These are phyloP conservation scores for Rhododendron kiyosumense DNA, from an alignment of 148 eudicot species.

Conservation along the genomic window DNA sequence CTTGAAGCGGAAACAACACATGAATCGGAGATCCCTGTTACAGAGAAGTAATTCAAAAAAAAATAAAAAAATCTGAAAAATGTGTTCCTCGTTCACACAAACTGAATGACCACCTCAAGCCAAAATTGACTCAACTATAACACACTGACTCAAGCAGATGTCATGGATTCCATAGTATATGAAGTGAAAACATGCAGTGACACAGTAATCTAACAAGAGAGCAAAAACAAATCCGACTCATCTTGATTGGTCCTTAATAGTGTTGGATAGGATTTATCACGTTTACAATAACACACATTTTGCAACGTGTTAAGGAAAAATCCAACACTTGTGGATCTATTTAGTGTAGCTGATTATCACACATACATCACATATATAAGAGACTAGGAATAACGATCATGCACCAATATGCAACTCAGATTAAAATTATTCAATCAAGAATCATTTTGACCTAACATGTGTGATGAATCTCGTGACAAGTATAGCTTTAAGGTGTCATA, in stretches of 20 bases:
- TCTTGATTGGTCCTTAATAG: background rate
- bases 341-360: background rate
- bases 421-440: background rate
- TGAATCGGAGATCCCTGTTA: constrained; percentile 68
- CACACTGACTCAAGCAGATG: background rate
- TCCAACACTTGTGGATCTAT: background rate
- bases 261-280: background rate
- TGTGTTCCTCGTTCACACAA: background rate
- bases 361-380: background rate
- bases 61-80: no score
- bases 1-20: constrained; percentile 95
- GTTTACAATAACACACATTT: background rate
- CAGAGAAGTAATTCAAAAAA: background rate
- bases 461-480: background rate
- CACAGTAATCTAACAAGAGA: background rate
- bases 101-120: background rate
- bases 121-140: background rate
- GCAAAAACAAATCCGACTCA: background rate
- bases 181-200: background rate
- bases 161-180: background rate
- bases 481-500: background rate
- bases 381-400: background rate
- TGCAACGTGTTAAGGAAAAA: background rate
- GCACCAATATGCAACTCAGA: background rate
- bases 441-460: background rate